A percentile compares a stretch with the other conserved stretches of the same genome.
These are phyloP conservation scores for Citrus trifoliata DNA, from an alignment of 345 rosid genomes.

Conservation along the genomic window DNA sequence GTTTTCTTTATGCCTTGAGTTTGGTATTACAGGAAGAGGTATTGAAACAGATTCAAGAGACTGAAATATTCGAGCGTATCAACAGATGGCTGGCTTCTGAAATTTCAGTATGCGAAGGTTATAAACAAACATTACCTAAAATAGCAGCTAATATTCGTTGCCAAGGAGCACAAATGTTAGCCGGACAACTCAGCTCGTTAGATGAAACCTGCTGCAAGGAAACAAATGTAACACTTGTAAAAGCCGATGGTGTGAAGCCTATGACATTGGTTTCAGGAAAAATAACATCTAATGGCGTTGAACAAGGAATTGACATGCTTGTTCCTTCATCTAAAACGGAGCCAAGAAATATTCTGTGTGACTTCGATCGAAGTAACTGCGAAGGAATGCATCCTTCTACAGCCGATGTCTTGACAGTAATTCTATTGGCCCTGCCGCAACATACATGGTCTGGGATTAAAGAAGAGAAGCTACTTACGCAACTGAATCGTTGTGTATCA, in stretches of 20 bases:
- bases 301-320: constrained; percentile 16
- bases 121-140: constrained; percentile 4
- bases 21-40: constrained; percentile 21
- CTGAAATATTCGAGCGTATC: constrained; percentile 23
- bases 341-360: constrained; percentile 6
- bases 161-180: constrained; percentile 27
- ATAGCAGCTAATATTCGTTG: constrained; percentile 24
- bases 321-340: constrained; percentile 16
- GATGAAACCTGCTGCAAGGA: constrained; percentile 11
- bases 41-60: constrained; percentile 18
- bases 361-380: constrained; percentile 11
- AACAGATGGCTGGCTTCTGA: constrained; percentile 14
- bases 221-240: constrained; percentile 1
- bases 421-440: constrained; percentile 22
- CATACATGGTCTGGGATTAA: constrained; percentile 24
- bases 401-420: constrained; percentile 22
- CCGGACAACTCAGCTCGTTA: constrained; percentile 10
- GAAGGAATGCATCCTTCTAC: constrained; percentile 25
- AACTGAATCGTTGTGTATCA: constrained; percentile 8
- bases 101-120: constrained; percentile 6
- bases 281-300: constrained; percentile 4
- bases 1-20: neutral
- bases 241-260: neutral
- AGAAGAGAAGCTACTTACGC: constrained; percentile 19
- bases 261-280: constrained; percentile 17